phyloP scores from a whole-genome alignment of 2,329 filamentous ascomycete species.

The Fusarium sp. region DNA sequence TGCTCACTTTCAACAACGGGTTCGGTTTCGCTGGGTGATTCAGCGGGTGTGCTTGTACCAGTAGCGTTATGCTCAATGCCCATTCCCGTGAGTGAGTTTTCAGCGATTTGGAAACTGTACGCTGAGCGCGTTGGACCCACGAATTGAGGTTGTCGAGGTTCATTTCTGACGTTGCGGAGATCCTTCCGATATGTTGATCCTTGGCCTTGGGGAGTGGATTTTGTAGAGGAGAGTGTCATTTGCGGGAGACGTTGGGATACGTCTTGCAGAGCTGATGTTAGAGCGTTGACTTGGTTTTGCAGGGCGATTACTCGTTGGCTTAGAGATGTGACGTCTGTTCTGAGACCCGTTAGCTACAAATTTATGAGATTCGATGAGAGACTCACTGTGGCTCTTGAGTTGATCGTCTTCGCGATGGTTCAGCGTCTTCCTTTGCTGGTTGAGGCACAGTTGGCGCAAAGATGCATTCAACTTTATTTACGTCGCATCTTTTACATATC shows the following conservation, averaged over 20 bases:
- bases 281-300: not conserved
- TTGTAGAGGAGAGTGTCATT: not conserved
- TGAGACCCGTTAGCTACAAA: accelerated
- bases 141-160: conserved; percentile 11
- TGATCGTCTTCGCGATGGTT: not conserved
- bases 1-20: not conserved
- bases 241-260: conserved; percentile 12
- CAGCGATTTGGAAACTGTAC: conserved; percentile 16
- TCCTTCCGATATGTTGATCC: conserved; percentile 1
- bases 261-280: conserved; percentile 1
- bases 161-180: conserved; percentile 2
- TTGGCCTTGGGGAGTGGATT: conserved; percentile 2
- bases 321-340: not conserved
- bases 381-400: not conserved
- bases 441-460: not conserved
- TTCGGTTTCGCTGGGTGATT: not conserved
- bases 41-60: not conserved
- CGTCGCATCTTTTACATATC: conserved; percentile 1
- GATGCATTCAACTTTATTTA: not conserved
- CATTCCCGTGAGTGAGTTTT: conserved; percentile 7
- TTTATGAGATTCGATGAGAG: accelerated
- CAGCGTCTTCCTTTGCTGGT: not conserved
- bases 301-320: not conserved
- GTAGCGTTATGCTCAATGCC: not conserved
- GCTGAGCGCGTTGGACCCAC: conserved; percentile 7